phyloP scores from a whole-genome alignment of 2,329 filamentous ascomycete genomes.

The Thermothelomyces thermophilus region DNA sequence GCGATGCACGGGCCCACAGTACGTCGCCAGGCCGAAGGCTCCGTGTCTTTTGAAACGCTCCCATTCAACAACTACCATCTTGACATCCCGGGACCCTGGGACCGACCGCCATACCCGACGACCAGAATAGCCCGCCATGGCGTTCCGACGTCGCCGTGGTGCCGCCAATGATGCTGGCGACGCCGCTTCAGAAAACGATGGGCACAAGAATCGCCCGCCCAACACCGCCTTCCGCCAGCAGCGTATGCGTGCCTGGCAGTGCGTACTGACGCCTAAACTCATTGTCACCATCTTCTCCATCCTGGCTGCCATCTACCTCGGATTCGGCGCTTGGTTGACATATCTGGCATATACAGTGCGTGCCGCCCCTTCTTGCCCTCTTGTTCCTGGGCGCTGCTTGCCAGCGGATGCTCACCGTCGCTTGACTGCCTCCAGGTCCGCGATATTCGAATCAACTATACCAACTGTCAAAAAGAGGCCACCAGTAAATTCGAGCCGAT shows the following conservation, averaged over 20 bases:
- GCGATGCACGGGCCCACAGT: constrained; percentile 22
- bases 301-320: constrained; percentile 26
- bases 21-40: constrained; percentile 12
- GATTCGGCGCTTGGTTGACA: constrained; percentile 24
- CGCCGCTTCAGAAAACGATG: constrained; percentile 19
- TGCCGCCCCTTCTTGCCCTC: background rate
- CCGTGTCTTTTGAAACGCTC: constrained; percentile 18
- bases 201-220: constrained; percentile 25
- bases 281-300: constrained; percentile 27
- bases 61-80: constrained; percentile 10
- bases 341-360: constrained; percentile 24
- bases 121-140: constrained; percentile 19
- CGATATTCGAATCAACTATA: constrained; percentile 88
- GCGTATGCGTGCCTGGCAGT: constrained; percentile 98
- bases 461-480: constrained; percentile 59
- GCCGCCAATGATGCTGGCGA: constrained; percentile 21
- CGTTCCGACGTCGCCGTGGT: constrained; percentile 25
- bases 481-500: constrained; percentile 45
- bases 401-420: constrained; percentile 10
- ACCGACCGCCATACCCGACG: constrained; percentile 6
- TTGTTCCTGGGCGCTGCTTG: background rate
- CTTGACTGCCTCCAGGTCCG: constrained; percentile 57
- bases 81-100: constrained; percentile 9
- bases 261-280: constrained; percentile 44
- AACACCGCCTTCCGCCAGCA: constrained; percentile 95